A percentile compares a stretch with the other conserved stretches of the same genome.
These are phyloP conservation scores for Miamiensis avidus DNA, from an alignment of 169 alveolate genomes.

Conservation along the genomic window DNA sequence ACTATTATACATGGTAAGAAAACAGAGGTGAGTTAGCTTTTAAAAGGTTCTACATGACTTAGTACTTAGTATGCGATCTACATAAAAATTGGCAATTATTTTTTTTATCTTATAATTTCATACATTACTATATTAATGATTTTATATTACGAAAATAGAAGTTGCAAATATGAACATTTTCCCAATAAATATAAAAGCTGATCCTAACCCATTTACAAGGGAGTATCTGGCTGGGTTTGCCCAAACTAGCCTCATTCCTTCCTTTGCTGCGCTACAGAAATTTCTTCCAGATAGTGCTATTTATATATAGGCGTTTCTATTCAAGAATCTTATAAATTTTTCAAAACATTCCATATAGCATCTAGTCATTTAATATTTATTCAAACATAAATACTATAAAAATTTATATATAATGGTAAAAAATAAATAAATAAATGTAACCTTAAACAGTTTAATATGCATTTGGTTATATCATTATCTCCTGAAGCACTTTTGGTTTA, in stretches of 20 bases:
- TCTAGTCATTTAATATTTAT: neutral
- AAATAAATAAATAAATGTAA: no score
- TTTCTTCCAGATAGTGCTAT: slow-evolving; percentile 85
- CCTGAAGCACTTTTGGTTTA: slow-evolving; percentile 28
- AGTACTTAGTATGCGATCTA: no score
- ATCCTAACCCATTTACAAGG: slow-evolving; percentile 64
- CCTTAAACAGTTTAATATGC: slow-evolving; percentile 56
- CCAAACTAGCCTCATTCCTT: slow-evolving; percentile 75
- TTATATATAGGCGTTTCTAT: slow-evolving; percentile 89
- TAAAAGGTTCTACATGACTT: neutral
- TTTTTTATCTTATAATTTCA: no score
- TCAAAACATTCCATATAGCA: slow-evolving; percentile 84
- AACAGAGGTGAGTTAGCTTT: neutral
- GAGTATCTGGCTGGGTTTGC: slow-evolving; percentile 80
- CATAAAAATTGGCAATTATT: neutral
- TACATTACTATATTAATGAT: no score
- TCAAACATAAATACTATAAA: no score
- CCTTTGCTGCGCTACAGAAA: slow-evolving; percentile 89
- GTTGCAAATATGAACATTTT: slow-evolving; percentile 54
- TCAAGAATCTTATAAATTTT: slow-evolving; percentile 82
- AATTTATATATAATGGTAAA: no score
- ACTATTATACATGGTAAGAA: neutral
- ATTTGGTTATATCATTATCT: slow-evolving; percentile 18
- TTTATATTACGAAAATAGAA: slow-evolving; percentile 17
- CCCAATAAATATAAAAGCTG: slow-evolving; percentile 61